Base-by-base conservation (phyloP, 1,284 basidiomycete genomes). In the Inonotus hispidus region DNA sequence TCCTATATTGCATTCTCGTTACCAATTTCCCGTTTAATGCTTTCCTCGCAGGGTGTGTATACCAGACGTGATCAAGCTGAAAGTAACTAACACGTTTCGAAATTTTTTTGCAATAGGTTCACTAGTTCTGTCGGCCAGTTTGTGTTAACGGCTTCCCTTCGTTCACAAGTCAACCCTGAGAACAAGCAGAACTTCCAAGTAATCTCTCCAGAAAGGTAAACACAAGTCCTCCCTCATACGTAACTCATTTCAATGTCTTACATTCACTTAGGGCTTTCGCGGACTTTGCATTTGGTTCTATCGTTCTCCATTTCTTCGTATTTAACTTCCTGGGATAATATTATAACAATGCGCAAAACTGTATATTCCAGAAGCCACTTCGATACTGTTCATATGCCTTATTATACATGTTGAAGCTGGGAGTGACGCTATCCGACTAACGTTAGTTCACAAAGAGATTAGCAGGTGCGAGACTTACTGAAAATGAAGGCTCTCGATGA, bases 21-120 rank as follows among this genome's bases (percentile, higher is more conserved):
- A 94, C 95, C 60, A 91, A 90, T 76, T 99, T 89, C 74, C 96
- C 96, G 14, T 98, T 97, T 82, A 98, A 98, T 69, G 93, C 95
- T 38, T 99, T 98, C 76, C 76, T 98, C 63, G 89, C 94, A 67
- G 94, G 95, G 95, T 98, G 75, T 67, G 90, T 76, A 1, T 4
- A 21, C 11, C 14, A 7, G 1, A 19, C 41, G 13, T 14, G 19
- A 1, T 27, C 7, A 6, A 21, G 41, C 43, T 32, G 10, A 27
- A 21, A 7, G 14, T 23, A 16, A 25, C 45, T 35, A 16, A 43
- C 41, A 21, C 32, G 37, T 16, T 25, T 37, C 43, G 23, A 14
- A 41, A 55, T 64, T 39, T n/a, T n/a, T n/a, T n/a, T n/a, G n/a
- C 64, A 52, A 49, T 68, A 98, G 96, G 37, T 99, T 99, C 72